Evolutionary conservation across 2,329 filamentous ascomycete genomes (phyloP).

Genomic region (Thielaviopsis ethacetica): DNA sequence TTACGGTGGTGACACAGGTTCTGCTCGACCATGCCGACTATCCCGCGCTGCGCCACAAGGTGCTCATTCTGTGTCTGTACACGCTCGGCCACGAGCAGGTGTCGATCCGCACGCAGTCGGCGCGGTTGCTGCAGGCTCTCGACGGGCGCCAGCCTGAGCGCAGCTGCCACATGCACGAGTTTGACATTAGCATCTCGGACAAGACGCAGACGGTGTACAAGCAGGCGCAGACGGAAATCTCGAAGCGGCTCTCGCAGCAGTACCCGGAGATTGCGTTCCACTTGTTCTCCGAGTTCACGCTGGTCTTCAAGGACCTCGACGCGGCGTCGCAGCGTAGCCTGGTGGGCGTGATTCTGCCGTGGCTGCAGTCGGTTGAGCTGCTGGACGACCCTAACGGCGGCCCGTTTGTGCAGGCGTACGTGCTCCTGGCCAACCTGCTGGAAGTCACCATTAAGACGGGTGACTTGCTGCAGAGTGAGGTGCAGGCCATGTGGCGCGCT

Average conservation of each 20-base stretch:
- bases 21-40: constrained; percentile 72
- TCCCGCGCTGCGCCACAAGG: constrained; percentile 74
- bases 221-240: constrained; percentile 90
- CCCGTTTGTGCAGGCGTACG: constrained; percentile 81
- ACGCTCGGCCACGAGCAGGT: constrained; percentile 85
- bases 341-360: constrained; percentile 84
- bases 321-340: constrained; percentile 80
- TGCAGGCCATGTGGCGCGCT: constrained; percentile 94
- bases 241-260: constrained; percentile 72
- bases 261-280: constrained; percentile 82
- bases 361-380: constrained; percentile 88
- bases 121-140: constrained; percentile 59
- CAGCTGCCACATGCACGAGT: constrained; percentile 85
- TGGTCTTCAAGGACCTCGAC: constrained; percentile 78
- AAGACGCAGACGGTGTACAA: constrained; percentile 98
- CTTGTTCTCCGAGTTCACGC: constrained; percentile 88
- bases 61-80: constrained; percentile 75
- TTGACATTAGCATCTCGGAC: constrained; percentile 95
- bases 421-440: constrained; percentile 83
- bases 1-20: constrained; percentile 78
- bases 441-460: constrained; percentile 80
- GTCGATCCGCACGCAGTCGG: constrained; percentile 76
- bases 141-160: constrained; percentile 61
- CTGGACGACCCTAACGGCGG: constrained; percentile 84
- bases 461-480: constrained; percentile 64